Evolutionary conservation across 306 rosid genomes (phyloP), one percentile per base, ranked within the genome.

Genomic region (Alnus rubra): DNA sequence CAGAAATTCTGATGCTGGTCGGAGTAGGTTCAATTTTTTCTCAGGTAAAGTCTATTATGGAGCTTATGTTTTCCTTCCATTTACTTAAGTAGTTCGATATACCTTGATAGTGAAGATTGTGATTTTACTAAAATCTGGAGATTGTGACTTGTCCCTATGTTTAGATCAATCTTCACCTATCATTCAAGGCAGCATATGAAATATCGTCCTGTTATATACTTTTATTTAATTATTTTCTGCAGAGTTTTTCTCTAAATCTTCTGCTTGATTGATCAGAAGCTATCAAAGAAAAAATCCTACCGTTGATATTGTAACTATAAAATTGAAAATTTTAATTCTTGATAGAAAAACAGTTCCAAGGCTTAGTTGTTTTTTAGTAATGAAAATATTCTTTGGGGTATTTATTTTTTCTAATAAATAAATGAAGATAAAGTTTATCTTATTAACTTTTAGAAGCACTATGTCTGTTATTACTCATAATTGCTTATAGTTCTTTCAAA

Each of bases 1-100:
- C 97, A 16, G 93, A 93, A 85, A 87, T 93, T 74, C 76, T 83
- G 73, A 81, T 86, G 93, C 76, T 91, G 74, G 94, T 93, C 12
- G 97, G 92, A 58, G 62, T 91, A 18, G 97, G 98, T 75, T 89
- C 97, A 52, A 93, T 93, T 70, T 73, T 92, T 78, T 89, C 94
- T 79, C 98, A 91, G 94, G 98, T 91, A 85, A 63, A 52, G 51
- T 76, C 10, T 50, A 42, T 30, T 65, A 44, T 18, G 74, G 16
- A 69, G 44, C 58, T 47, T 28, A 6, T 59, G 49, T 64, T 70
- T 63, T 72, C 56, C 11, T 31, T 53, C 50, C 73, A 45, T 51
- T 75, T 62, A 31, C 51, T 42, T 42, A 42, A 75, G 3, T 7
- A 70, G 28, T 80, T 49, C 7, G 11, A 28, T 42, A 69, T 70